Evolutionary conservation across 2,329 filamentous ascomycete genomes (phyloP).

Genomic region (Sphaerulina populicola): DNA sequence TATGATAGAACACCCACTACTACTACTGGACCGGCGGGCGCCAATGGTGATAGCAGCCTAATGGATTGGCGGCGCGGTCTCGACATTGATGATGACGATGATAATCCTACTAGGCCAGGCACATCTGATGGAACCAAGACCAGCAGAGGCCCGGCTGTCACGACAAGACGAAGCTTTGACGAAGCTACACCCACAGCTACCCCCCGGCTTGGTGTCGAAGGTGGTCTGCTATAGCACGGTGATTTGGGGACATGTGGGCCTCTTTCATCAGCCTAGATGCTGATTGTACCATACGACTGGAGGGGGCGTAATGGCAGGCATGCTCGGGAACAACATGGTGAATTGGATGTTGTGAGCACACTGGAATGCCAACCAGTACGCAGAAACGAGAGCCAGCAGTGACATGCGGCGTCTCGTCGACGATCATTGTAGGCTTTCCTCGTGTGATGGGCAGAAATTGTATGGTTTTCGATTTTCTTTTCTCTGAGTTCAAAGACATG

Average conservation of each 20-base stretch:
- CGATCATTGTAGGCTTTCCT: background rate
- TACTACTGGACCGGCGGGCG: background rate
- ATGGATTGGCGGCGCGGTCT: slow-evolving; percentile 74
- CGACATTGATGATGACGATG: slow-evolving; percentile 42
- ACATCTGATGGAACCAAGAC: slow-evolving; percentile 10
- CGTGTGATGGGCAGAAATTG: background rate
- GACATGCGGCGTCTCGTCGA: background rate
- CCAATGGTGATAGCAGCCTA: slow-evolving; percentile 59
- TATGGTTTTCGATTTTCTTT: background rate
- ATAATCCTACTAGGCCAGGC: slow-evolving; percentile 18
- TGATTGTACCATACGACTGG: background rate
- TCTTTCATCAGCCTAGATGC: background rate
- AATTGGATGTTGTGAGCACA: background rate
- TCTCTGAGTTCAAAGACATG: background rate
- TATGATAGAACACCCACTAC: slow-evolving; percentile 40
- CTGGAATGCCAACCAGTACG: background rate
- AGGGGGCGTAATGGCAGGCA: background rate
- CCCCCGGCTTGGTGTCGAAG: background rate
- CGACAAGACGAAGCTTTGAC: background rate
- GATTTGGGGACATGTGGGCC: background rate
- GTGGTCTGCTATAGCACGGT: background rate
- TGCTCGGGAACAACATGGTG: background rate
- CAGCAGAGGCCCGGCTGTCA: slow-evolving; percentile 1
- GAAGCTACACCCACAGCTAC: slow-evolving; percentile 5
- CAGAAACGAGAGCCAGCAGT: background rate